A percentile compares a stretch with the other conserved stretches of the same genome.
Conservation (phyloP, 805 yeast species). For the Blastobotrys muscicola region DNA sequence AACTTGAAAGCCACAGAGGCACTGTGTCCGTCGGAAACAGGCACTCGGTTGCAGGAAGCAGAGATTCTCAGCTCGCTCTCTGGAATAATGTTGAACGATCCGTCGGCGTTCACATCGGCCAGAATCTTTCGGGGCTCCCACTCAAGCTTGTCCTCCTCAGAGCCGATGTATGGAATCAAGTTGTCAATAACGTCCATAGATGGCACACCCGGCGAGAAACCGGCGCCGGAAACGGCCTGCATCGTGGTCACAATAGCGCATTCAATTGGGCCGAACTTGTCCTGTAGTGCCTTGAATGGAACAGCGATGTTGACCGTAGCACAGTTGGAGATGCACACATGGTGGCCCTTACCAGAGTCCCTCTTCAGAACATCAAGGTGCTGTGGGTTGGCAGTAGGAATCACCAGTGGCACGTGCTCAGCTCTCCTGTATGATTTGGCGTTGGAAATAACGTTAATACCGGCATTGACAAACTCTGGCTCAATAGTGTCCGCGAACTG, state of each 20-base stretch:
- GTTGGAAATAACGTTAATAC: conserved; percentile 80
- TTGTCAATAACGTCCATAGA: conserved; percentile 93
- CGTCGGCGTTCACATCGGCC: conserved; percentile 44
- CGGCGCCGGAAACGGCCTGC: conserved; percentile 98
- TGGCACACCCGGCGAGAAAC: conserved; percentile 95
- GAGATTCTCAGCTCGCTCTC: conserved; percentile 74
- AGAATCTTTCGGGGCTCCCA: conserved; percentile 96
- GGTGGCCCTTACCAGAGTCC: conserved; percentile 58
- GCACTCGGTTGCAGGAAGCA: conserved; percentile 95
- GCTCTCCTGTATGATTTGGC: conserved; percentile 94
- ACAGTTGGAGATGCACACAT: conserved; percentile 94
- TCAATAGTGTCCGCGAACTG: conserved; percentile 92
- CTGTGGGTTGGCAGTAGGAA: conserved; percentile 90
- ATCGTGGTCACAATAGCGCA: conserved; percentile 80
- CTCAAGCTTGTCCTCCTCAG: conserved; percentile 97
- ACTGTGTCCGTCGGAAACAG: conserved; percentile 97
- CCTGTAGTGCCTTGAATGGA: conserved; percentile 89
- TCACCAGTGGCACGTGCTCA: conserved; percentile 80
- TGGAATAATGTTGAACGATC: conserved; percentile 42
- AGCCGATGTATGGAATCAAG: conserved; percentile 87
- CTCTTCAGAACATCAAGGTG: conserved; percentile 72
- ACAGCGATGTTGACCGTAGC: conserved; percentile 98
- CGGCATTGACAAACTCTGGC: conserved; percentile 69
- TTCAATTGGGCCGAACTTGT: conserved; percentile 82
- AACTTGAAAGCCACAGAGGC: conserved; percentile 86